Percentiles rank a stretch among this genome's conserved stretches.
These are phyloP conservation scores for Coprinopsis strossmayeri DNA, from an alignment of 768 basidiomycete genomes.

Conservation along the genomic window DNA sequence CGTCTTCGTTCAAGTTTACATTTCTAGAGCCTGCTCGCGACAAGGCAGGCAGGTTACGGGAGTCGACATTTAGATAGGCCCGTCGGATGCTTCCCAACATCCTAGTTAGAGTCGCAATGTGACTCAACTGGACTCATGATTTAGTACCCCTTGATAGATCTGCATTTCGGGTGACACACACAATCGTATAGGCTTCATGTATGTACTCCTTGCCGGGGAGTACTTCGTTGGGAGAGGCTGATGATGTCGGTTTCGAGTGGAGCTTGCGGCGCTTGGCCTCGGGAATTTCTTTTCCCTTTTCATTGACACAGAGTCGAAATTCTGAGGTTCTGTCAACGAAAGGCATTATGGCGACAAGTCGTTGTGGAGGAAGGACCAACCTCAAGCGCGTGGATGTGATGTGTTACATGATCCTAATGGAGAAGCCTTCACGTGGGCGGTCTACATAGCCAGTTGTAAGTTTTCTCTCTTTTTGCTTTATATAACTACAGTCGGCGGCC, in stretches of 20 bases:
- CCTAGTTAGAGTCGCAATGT: constrained; percentile 60
- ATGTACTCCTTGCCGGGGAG: constrained; percentile 59
- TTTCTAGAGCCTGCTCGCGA: constrained; percentile 44
- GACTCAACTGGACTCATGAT: constrained; percentile 60
- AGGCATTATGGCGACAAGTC: constrained; percentile 39
- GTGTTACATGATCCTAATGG: not conserved
- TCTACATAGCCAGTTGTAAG: not conserved
- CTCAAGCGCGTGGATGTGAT: not conserved
- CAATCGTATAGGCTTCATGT: constrained; percentile 70
- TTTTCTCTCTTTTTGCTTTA: not conserved
- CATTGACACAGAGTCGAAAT: constrained; percentile 46
- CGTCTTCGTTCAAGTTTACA: constrained; percentile 45
- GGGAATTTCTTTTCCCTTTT: constrained; percentile 35
- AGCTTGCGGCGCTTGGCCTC: constrained; percentile 48
- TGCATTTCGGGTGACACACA: constrained; percentile 17
- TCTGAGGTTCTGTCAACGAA: constrained; percentile 54
- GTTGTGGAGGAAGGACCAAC: not conserved
- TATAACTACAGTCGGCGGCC: constrained; percentile 18
- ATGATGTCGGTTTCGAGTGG: constrained; percentile 11
- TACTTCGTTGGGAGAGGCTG: constrained; percentile 18
- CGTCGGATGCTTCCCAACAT: constrained; percentile 75
- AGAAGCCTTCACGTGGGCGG: not conserved
- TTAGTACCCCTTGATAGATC: too few species aligned
- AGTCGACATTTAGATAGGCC: constrained; percentile 80
- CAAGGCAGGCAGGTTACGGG: constrained; percentile 41